Evolutionary conservation across 176 grass and related monocot species (phyloP), one percentile per base, ranked within the genome.

Genomic region (Aechmea fasciata): DNA sequence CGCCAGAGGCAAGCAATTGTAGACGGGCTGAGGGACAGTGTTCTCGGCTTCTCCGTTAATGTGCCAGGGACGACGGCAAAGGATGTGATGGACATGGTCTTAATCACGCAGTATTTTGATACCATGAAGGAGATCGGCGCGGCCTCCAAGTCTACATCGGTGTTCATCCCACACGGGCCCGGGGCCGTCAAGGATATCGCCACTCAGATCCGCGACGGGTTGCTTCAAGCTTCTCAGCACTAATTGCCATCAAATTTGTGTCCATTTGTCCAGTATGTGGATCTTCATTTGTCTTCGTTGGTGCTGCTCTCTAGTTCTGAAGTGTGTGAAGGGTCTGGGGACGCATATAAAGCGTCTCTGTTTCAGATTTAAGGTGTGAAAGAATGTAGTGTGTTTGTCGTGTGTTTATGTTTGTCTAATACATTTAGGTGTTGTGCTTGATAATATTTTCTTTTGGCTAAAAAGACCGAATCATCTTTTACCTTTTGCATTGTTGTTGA

Each of bases 51-150:
- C 75, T 82, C 86, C 0, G 84, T 79, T 9, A 89, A 86, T 53
- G 91, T 95, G 33, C 91, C 91, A 0, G 91, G 91, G 13, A 95
- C 87, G 9, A 90, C 83, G 1, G 91, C 91, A 13, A 87, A 95
- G 81, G 87, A 95, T 78, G 91, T 95, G 14, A 95, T 95, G 87
- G 91, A 95, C 75, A 95, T 95, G 91, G 91, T 95, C 26, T 74
- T 95, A 57, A 85, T 95, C 65, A 95, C 91, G 2, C 87, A 90
- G 48, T 95, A 95, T 71, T 95, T 95, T 20, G 87, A 90, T 49
- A 87, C 91, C 25, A 95, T 95, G 91, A 95, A 95, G 70, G 91
- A 95, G 29, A 87, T 95, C 0, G 87, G 87, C 13, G 91, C 91
- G 2, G 52, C 73, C 0, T 90, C 86, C 49, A 95, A 90, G 76